Evolutionary conservation across 2,329 filamentous ascomycete species (phyloP).

Genomic region (Verticillium nubilum): DNA sequence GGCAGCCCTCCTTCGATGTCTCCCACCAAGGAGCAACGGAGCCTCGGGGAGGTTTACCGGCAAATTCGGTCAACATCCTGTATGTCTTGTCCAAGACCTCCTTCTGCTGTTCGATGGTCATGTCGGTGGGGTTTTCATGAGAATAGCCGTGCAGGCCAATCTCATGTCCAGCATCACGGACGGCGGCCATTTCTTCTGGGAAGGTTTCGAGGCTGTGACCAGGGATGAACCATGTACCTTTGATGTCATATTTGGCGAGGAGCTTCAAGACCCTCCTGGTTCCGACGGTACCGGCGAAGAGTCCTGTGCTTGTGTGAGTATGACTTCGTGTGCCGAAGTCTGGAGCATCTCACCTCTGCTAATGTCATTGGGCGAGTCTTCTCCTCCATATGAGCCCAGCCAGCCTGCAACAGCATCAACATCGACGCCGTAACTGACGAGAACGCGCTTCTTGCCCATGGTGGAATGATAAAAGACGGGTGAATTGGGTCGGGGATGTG

Average conservation of each 20-base stretch:
- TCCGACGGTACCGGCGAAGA: slow-evolving; percentile 65
- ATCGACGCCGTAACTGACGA: slow-evolving; percentile 60
- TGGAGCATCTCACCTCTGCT: slow-evolving; percentile 47
- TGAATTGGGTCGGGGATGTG: not conserved
- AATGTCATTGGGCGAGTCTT: slow-evolving; percentile 68
- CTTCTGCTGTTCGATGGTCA: slow-evolving; percentile 70
- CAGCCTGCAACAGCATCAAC: slow-evolving; percentile 73
- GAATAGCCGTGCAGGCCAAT: slow-evolving; percentile 64
- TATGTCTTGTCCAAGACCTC: slow-evolving; percentile 73
- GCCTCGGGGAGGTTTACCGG: slow-evolving; percentile 64
- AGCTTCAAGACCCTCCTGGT: slow-evolving; percentile 62
- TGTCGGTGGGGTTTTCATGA: slow-evolving; percentile 67
- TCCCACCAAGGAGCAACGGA: slow-evolving; percentile 75
- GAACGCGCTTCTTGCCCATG: slow-evolving; percentile 31
- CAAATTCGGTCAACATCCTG: slow-evolving; percentile 62
- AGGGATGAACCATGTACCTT: slow-evolving; percentile 50
- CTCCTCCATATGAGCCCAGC: slow-evolving; percentile 69
- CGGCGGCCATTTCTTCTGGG: slow-evolving; percentile 36
- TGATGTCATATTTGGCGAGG: slow-evolving; percentile 68
- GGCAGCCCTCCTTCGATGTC: slow-evolving; percentile 59
- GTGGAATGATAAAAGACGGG: not conserved
- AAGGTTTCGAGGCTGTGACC: slow-evolving; percentile 44
- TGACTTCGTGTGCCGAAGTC: not conserved
- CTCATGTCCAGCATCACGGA: slow-evolving; percentile 41
- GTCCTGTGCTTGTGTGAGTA: slow-evolving; percentile 26